phyloP scores from a whole-genome alignment of 805 yeast species.

The Ogataea zsoltii region DNA sequence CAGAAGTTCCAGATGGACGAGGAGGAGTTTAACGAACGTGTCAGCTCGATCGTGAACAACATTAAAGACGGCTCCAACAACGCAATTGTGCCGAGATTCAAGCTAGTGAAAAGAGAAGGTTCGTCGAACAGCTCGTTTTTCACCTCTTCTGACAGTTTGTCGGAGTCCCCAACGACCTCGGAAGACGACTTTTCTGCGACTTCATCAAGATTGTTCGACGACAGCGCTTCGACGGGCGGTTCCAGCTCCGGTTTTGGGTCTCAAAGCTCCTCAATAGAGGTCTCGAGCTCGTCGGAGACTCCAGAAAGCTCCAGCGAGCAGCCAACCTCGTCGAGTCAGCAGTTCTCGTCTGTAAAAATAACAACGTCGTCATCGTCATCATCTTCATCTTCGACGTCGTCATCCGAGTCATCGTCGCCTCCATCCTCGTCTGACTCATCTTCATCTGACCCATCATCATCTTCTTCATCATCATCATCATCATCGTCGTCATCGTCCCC shows the following conservation, averaged over 20 bases:
- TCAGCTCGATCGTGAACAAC: slow-evolving; percentile 24
- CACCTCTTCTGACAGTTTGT: too few relatives aligned
- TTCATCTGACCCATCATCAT: too few relatives aligned
- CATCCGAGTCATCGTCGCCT: slow-evolving; percentile 2
- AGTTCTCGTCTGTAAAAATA: too few relatives aligned
- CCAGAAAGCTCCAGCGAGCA: too few relatives aligned
- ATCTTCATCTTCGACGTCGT: slow-evolving; percentile 9
- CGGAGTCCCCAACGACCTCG: too few relatives aligned
- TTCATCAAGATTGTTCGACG: too few relatives aligned
- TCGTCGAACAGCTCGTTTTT: slow-evolving; percentile 4
- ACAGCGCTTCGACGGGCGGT: neutral
- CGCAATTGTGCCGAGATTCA: slow-evolving; percentile 32
- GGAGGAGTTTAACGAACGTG: slow-evolving; percentile 14
- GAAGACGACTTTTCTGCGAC: slow-evolving; percentile 4
- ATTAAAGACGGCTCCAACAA: slow-evolving; percentile 26
- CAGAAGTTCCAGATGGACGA: slow-evolving; percentile 1
- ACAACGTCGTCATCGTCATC: neutral
- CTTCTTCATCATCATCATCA: slow-evolving; percentile 10
- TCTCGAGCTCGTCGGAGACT: too few relatives aligned
- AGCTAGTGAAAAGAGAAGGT: slow-evolving; percentile 22
- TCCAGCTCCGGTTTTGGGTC: neutral
- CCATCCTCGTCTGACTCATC: too few relatives aligned
- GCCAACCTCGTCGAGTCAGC: too few relatives aligned
- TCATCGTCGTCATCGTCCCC: slow-evolving; percentile 10
- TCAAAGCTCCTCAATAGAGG: too few relatives aligned